Evolutionary conservation across 768 basidiomycete species (phyloP).

Genomic region (Flagelloscypha sp.): DNA sequence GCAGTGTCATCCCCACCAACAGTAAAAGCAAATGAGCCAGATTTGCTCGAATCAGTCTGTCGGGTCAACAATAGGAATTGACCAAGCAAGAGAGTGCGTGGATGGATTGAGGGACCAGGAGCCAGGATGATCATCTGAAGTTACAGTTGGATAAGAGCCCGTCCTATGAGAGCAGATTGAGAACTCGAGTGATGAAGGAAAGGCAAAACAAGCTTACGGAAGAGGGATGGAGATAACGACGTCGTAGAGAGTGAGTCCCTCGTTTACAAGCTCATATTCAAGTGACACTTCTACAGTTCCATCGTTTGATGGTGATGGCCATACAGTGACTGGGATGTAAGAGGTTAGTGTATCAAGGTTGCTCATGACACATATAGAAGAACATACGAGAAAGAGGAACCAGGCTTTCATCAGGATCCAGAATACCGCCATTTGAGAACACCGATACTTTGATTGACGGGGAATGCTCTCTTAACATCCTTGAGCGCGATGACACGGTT

Average conservation of each 20-base stretch:
- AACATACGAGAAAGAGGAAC: constrained; percentile 84
- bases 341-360: constrained; percentile 3
- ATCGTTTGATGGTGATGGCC: constrained; percentile 88
- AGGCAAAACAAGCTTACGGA: constrained; percentile 49
- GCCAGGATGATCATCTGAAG: constrained; percentile 64
- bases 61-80: constrained; percentile 56
- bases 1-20: constrained; percentile 76
- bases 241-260: constrained; percentile 72
- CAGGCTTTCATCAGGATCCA: constrained; percentile 83
- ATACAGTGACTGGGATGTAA: constrained; percentile 72
- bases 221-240: constrained; percentile 87
- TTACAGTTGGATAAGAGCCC: constrained; percentile 80
- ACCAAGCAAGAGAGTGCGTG: constrained; percentile 81
- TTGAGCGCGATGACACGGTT: constrained; percentile 73
- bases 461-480: constrained; percentile 76
- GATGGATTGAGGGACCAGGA: constrained; percentile 79
- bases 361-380: neutral
- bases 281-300: constrained; percentile 94
- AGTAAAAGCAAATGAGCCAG: constrained; percentile 87
- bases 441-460: constrained; percentile 75
- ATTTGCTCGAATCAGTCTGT: constrained; percentile 51
- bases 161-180: constrained; percentile 29
- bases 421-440: constrained; percentile 91
- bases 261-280: constrained; percentile 93
- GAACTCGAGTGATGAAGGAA: neutral